Evolutionary conservation across 208 protist genomes (phyloP), one percentile per base, ranked within the genome.

Genomic region (Acanthamoeba healyi): DNA sequence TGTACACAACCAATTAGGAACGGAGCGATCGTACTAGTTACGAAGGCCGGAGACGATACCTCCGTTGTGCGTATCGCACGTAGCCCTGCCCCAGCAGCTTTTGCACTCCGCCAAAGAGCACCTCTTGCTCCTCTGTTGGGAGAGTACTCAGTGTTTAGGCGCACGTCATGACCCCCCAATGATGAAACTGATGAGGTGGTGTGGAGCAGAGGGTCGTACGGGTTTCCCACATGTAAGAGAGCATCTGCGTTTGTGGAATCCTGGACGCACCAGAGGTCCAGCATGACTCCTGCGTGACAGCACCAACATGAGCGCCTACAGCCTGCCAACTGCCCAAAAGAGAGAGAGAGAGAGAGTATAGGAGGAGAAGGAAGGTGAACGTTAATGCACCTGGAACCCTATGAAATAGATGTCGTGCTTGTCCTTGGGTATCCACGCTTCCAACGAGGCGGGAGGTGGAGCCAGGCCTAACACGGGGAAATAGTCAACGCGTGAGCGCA

Each of bases 321-420:
- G 54, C 54, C 22, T 12, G 61, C 29, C 10, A 26, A 67, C 61
- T 17, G 29, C 29, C 15, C 54, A 61, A 26, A 82, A 5, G 24
- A 40, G 72, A 82, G 4, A 82, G 19, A 6, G 72, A 88, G 58
- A 22, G 58, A 5, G 58, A 65, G 58, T 7, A 65, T 5, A 65
- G 15, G 10, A 65, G 24, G 10, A 29, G 24, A 65, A 24, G 58
- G 24, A 29, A 65, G 24, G 15, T 26, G 51, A 58, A 24, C 14
- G 51, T 42, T 10, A n/a, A n/a, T n/a, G 40, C n/a, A 86, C 82
- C 82, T 93, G 88, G 67, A 93, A 93, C 0, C 88, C 44, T n/a
- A 93, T 93, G 26, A 74, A 93, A 26, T 93, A 93, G 58, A 93
- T 29, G 65, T 93, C 88, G 67, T 93, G 42, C 44, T 81, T 63